These are phyloP conservation scores for Astragalus membranaceus DNA, from an alignment of 306 rosid genomes.

Conservation along the genomic window DNA sequence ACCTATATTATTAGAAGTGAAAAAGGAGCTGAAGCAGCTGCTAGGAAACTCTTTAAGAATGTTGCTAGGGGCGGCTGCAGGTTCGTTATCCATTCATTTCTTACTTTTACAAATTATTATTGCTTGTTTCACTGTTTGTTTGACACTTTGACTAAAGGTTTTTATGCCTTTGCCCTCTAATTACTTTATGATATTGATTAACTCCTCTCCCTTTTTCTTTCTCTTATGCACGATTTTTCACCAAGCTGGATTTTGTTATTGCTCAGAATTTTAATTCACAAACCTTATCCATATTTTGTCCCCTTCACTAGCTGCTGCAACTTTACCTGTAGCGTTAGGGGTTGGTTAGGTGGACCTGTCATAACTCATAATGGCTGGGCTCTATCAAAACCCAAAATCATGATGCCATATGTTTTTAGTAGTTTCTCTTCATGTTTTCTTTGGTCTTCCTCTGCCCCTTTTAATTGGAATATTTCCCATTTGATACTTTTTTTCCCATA, in stretches of 20 bases:
- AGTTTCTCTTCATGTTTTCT: too few relatives aligned
- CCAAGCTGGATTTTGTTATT: background rate
- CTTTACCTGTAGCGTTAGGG: too few relatives aligned
- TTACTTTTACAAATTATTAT: background rate
- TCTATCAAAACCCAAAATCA: too few relatives aligned
- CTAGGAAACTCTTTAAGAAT: constrained; percentile 70
- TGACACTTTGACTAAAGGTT: background rate
- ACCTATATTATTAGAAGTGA: constrained; percentile 66
- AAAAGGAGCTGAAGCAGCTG: constrained; percentile 75
- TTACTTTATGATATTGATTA: too few relatives aligned
- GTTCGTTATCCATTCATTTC: constrained; percentile 34
- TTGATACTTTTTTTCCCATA: too few relatives aligned
- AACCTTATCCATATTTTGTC: background rate
- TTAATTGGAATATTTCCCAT: too few relatives aligned
- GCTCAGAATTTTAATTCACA: background rate
- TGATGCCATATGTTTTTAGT: too few relatives aligned
- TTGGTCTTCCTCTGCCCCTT: too few relatives aligned
- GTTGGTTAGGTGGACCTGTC: too few relatives aligned
- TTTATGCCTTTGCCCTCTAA: too few relatives aligned
- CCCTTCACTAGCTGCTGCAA: too few relatives aligned
- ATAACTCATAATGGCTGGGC: too few relatives aligned
- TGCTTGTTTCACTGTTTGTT: background rate
- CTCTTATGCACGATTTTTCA: background rate
- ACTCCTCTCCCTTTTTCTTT: background rate
- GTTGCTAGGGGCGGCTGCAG: constrained; percentile 68